Evolutionary conservation across 305 asterid genomes (phyloP).

Genomic region (Fraxinus angustifolia): DNA sequence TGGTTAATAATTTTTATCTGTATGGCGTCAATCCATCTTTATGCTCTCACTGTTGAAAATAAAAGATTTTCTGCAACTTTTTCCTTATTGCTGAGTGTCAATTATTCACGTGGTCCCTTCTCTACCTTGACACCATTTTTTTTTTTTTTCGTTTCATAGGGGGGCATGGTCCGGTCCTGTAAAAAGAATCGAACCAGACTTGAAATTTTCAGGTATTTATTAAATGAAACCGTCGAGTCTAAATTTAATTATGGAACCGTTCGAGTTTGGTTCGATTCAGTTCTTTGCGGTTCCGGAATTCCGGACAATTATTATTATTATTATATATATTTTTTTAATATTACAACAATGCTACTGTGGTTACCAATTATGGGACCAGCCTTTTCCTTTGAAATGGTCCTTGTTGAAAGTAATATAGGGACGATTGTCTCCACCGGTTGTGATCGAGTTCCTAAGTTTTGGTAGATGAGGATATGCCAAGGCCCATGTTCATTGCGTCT

Average conservation of each 20-base stretch:
- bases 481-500: neutral
- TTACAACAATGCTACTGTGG: neutral
- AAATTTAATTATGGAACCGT: no score
- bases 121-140: neutral
- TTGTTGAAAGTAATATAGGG: neutral
- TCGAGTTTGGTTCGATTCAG: no score
- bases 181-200: no score
- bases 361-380: neutral
- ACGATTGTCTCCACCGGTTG: neutral
- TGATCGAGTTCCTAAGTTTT: neutral
- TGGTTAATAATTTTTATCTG: neutral
- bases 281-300: no score
- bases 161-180: no score
- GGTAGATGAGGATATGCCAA: no score
- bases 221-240: no score
- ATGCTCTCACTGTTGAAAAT: neutral
- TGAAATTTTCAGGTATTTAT: no score
- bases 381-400: neutral
- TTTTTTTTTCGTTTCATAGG: no score
- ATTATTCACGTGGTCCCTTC: neutral
- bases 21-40: neutral
- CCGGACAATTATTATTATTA: no score
- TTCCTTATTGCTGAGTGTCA: neutral
- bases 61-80: neutral
- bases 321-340: no score